Evolutionary conservation across 139 green algal genomes (phyloP), one percentile per base, ranked within the genome.

Genomic region (Chlamydomonas incerta): DNA sequence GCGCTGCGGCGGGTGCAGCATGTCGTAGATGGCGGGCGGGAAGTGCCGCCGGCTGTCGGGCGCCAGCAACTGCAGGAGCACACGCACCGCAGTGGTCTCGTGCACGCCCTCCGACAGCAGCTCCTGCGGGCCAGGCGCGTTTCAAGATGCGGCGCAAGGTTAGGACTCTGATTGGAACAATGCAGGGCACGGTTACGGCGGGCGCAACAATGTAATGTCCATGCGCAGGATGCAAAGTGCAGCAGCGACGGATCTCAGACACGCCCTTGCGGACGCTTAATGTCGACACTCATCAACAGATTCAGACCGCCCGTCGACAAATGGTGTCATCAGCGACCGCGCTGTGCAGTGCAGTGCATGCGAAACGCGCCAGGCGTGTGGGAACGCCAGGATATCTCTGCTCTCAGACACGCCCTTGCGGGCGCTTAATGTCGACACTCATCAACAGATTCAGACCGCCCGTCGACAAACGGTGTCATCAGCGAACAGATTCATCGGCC

Each of bases 291-390:
- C 93, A 91, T 93, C 94, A 95, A 72, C 63, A 52, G 70, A 26
- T 73, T 96, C 94, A 92, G 94, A 95, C 94, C 94, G 94, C 94
- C 94, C 94, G 94, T 96, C 94, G 92, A 93, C 86, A 93, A 67
- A 74, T 83, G 81, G 0, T 89, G 87, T 96, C 94, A 89, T 96
- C 94, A 95, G 0, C 31, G 46, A 84, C n/a, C 63, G 37, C 60
- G 21, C 34, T 20, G 26, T 20, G 26, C 1, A 33, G n/a, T 29
- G n/a, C 65, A 2, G n/a, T 46, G 65, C 65, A 2, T 26, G 63
- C 10, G 8, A 37, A 4, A 70, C 63, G 63, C 63, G 37, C 13
- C 6, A 37, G 58, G 66, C 13, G n/a, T 72, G n/a, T 41, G 66
- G 4, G 72, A 46, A 68, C 29, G 31, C 13, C 13, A 13, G 6